Conservation (phyloP, 164 flowering plant genomes). For the Amborella trichopoda region DNA sequence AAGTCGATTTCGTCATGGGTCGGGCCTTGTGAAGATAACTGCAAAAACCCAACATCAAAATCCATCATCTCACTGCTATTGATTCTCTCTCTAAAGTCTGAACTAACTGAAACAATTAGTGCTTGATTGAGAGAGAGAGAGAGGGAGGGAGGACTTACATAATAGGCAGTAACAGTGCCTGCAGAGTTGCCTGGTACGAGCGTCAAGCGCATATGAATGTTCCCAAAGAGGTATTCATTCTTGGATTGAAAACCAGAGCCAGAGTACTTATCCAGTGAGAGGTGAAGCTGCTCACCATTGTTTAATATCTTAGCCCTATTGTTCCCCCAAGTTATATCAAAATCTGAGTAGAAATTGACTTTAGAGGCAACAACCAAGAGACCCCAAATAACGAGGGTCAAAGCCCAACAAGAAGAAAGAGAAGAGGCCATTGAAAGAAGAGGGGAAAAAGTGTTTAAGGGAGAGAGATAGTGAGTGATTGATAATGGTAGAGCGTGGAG, state of each 20-base stretch:
- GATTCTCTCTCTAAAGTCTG: too few species aligned
- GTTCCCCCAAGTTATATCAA: conserved; percentile 20
- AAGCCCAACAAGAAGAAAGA: too few species aligned
- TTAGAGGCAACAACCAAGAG: too few species aligned
- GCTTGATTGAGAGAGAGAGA: not conserved
- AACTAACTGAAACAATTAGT: too few species aligned
- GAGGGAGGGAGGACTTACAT: conserved; percentile 10
- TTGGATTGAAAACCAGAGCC: conserved; percentile 33
- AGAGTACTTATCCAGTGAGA: conserved; percentile 22
- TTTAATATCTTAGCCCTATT: conserved; percentile 12
- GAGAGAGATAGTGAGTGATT: too few species aligned
- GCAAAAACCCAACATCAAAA: too few species aligned
- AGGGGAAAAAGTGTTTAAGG: too few species aligned
- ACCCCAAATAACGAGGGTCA: too few species aligned
- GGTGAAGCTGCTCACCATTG: conserved; percentile 19
- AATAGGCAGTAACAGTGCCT: conserved; percentile 29
- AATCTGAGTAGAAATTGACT: conserved; percentile 13
- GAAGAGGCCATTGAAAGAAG: too few species aligned
- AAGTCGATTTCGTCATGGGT: conserved; percentile 25
- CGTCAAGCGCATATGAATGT: conserved; percentile 24
- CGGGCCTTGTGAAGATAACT: conserved; percentile 20
- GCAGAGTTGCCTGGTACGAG: conserved; percentile 32
- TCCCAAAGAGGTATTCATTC: conserved; percentile 16
- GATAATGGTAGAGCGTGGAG: too few species aligned
- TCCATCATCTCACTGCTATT: too few species aligned